phyloP scores from a whole-genome alignment of 192 early-diverging fungal genomes.

The Haplosporangium gracile region DNA sequence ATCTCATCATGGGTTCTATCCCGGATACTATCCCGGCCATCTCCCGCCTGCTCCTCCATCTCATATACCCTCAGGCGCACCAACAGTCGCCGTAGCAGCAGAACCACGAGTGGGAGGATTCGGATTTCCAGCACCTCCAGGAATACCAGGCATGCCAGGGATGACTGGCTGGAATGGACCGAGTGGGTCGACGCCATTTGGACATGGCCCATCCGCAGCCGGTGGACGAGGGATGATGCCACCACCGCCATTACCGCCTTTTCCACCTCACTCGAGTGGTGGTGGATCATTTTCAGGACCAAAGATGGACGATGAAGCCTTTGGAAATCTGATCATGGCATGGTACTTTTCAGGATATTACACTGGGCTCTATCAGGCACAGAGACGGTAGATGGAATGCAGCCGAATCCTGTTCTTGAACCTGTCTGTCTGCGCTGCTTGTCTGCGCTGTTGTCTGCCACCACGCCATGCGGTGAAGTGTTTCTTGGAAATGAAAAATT shows the following conservation, averaged over 20 bases:
- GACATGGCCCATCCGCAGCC: not conserved
- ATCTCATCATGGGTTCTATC: slow-evolving; percentile 12
- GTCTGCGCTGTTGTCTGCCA: not conserved
- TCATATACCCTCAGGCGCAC: slow-evolving; percentile 17
- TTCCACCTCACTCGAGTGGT: not conserved
- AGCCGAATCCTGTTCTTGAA: not conserved
- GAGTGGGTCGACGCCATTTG: not conserved
- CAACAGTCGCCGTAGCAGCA: not conserved
- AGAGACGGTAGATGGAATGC: slow-evolving; percentile 1
- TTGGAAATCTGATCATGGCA: slow-evolving; percentile 76
- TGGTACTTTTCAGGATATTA: slow-evolving; percentile 86
- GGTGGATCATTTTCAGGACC: not conserved
- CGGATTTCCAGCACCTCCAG: not conserved
- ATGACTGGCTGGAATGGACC: slow-evolving; percentile 1
- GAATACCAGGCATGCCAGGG: not conserved
- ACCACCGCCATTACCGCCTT: slow-evolving; percentile 6
- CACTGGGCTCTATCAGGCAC: slow-evolving; percentile 76
- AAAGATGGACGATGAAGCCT: slow-evolving; percentile 68
- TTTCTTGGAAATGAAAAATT: not conserved
- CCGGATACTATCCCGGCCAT: slow-evolving; percentile 2
- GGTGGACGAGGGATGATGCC: not conserved
- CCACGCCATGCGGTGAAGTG: not conserved
- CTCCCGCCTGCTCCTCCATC: not conserved
- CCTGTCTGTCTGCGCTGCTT: too few species aligned
- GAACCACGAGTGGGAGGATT: not conserved